Conservation (phyloP, 345 rosid species). For the Hibiscus tridactylites region DNA sequence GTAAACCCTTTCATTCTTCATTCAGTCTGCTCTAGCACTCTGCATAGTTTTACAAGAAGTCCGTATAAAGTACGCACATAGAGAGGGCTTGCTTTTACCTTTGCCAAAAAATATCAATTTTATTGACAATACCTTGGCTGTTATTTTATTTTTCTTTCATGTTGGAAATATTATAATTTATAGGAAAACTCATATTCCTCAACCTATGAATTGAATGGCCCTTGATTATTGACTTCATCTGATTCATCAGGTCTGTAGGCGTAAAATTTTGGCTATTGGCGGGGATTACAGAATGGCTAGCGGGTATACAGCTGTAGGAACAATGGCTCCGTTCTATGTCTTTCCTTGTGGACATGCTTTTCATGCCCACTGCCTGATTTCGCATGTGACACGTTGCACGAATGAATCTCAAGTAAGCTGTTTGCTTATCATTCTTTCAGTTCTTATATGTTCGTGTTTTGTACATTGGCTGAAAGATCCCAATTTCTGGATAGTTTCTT, state of each 20-base stretch:
- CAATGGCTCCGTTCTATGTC: slow-evolving; percentile 86
- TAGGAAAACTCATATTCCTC: neutral
- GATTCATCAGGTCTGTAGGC: slow-evolving; percentile 58
- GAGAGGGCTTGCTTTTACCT: too few species aligned
- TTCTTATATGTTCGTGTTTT: slow-evolving; percentile 1
- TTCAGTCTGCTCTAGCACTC: too few species aligned
- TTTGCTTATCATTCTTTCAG: neutral
- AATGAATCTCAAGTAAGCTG: slow-evolving; percentile 43
- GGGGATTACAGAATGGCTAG: slow-evolving; percentile 63
- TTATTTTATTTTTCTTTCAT: neutral
- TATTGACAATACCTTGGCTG: neutral
- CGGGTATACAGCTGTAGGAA: slow-evolving; percentile 73
- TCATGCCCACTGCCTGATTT: slow-evolving; percentile 81
- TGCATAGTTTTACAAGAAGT: too few species aligned
- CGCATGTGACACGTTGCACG: slow-evolving; percentile 67
- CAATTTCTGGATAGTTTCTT: neutral
- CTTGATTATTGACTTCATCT: slow-evolving; percentile 2
- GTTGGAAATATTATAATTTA: neutral
- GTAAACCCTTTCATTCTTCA: too few species aligned
- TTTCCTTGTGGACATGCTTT: slow-evolving; percentile 96
- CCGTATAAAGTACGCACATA: too few species aligned
- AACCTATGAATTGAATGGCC: neutral
- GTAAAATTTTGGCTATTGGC: slow-evolving; percentile 62
- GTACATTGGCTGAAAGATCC: neutral
- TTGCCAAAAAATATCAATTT: neutral